Evolutionary conservation across 1,284 basidiomycete species (phyloP).

Genomic region (Nidula niveotomentosa): DNA sequence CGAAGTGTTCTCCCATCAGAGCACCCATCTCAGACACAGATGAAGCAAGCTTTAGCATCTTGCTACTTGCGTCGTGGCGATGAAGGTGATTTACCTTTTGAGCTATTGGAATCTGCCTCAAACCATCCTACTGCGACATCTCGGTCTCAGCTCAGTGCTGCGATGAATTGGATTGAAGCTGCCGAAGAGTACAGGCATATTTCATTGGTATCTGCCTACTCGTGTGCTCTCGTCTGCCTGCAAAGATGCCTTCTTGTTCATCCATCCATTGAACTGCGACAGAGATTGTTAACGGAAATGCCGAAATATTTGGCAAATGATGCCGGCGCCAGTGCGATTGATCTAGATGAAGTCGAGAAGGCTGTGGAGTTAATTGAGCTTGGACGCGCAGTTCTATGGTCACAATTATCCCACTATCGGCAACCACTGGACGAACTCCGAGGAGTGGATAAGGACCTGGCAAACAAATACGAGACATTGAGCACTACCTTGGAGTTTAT

Average conservation of each 20-base stretch:
- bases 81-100: neutral
- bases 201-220: neutral
- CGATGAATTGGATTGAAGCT: neutral
- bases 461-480: neutral
- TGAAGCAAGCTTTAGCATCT: too few relatives aligned
- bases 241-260: neutral
- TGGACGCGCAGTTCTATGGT: slow-evolving; percentile 28
- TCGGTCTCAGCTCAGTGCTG: neutral
- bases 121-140: neutral
- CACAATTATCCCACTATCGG: slow-evolving; percentile 17
- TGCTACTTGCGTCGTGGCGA: too few relatives aligned
- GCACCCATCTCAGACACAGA: too few relatives aligned
- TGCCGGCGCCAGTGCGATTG: slow-evolving; percentile 32
- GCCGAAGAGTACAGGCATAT: neutral
- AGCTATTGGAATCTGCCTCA: neutral
- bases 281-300: slow-evolving; percentile 5
- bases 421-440: slow-evolving; percentile 16
- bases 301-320: slow-evolving; percentile 19
- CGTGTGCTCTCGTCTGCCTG: neutral
- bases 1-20: too few relatives aligned
- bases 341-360: slow-evolving; percentile 23
- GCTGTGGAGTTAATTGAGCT: slow-evolving; percentile 33
- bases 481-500: neutral
- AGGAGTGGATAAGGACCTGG: slow-evolving; percentile 8
- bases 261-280: slow-evolving; percentile 1